Evolutionary conservation across 306 rosid genomes (phyloP), one percentile per base, ranked within the genome.

Genomic region (Cyclanthera cordifolia): DNA sequence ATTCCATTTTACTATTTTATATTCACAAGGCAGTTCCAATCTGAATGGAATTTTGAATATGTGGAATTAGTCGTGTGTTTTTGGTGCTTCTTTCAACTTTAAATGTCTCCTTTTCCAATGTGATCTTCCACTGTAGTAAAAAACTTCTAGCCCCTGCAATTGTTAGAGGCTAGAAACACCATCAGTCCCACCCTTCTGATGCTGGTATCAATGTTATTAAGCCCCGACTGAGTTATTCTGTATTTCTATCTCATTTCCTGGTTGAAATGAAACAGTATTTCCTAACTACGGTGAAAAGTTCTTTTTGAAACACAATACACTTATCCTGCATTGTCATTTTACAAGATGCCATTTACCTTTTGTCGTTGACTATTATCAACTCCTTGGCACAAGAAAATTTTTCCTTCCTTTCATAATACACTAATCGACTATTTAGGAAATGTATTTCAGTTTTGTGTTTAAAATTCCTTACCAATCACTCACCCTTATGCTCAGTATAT

Each of bases 401-500:
- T 30, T 34, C 6, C 16, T 60, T 4, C 7, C 11, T 34, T 34
- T 60, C 51, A 21, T 41, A 27, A 63, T 63, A 4, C 12, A 11
- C 28, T 12, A 39, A 20, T 21, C 50, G 12, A 60, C 19, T 21
- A 63, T 63, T 45, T 20, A 12, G 52, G 28, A 63, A 63, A 41
- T 63, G 34, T 21, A 63, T 21, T 41, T 63, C 52, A 63, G 12
- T 41, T 20, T 23, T 14, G 39, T 46, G 54, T 65, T 65, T 65
- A 23, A 12, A 46, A 13, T 45, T 28, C 37, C 32, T 65, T 6
- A 21, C 39, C 2, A 23, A 1, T 65, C 53, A 16, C 70, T 65
- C 53, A 16, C 70, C 45, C 37, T 58, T 27, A 30, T 43, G 48
- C 48, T 95, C 41, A 83, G 19, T 25, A 23, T 24, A 75, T 52